Evolutionary conservation across 2,329 filamentous ascomycete species (phyloP).

Genomic region (Penicillium decumbens): DNA sequence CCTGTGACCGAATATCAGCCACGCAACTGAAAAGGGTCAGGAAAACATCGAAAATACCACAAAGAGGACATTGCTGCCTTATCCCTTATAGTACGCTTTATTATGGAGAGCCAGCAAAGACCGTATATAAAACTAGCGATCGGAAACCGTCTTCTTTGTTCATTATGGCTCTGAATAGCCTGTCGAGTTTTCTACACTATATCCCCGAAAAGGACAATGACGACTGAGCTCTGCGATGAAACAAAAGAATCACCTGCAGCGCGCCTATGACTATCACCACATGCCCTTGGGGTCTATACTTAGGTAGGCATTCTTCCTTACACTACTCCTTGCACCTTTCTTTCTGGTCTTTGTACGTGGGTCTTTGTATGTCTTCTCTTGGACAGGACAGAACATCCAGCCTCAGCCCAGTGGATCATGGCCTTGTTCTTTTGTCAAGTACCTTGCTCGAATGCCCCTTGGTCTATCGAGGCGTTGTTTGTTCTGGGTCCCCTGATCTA

Average conservation of each 20-base stretch:
- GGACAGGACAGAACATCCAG: not conserved
- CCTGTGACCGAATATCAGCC: conserved; percentile 21
- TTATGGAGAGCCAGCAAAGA: not conserved
- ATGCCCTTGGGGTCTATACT: conserved; percentile 5
- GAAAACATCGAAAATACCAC: not conserved
- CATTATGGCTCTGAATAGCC: not conserved
- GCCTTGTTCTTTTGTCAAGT: conserved; percentile 7
- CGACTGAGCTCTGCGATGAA: not conserved
- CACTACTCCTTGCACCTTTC: not conserved
- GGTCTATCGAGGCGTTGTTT: conserved; percentile 3
- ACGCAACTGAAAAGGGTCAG: conserved; percentile 4
- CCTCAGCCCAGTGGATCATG: conserved; percentile 15
- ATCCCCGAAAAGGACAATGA: not conserved
- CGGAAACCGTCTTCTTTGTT: not conserved
- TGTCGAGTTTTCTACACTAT: not conserved
- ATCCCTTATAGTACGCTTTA: not conserved
- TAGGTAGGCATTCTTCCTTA: not conserved
- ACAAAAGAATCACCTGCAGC: conserved; percentile 25
- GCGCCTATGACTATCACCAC: conserved; percentile 26
- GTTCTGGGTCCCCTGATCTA: not conserved
- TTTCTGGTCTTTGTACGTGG: not conserved
- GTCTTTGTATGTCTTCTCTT: conserved; percentile 1
- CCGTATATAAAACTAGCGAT: not conserved
- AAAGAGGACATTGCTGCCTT: conserved; percentile 6
- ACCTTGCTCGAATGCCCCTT: conserved; percentile 2